Percentiles rank a stretch among this genome's conserved stretches.
These are phyloP conservation scores for Flaveria bidentis DNA, from an alignment of 129 eudicot genomes.

Conservation along the genomic window DNA sequence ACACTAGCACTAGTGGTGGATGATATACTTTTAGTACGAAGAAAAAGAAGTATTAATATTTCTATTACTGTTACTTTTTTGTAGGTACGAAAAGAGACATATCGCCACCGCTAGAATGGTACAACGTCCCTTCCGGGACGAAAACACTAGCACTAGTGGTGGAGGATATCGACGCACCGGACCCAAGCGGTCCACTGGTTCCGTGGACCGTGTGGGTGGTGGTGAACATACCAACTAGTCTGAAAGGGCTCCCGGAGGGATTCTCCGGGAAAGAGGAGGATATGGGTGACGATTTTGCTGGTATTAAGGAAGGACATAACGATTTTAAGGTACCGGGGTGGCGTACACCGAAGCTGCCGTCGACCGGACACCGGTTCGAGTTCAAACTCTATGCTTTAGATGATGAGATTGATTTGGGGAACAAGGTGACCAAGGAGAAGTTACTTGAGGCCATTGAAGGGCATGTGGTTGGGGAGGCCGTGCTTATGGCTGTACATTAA, in stretches of 20 bases:
- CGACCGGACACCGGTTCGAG: slow-evolving; percentile 73
- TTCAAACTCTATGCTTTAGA: slow-evolving; percentile 83
- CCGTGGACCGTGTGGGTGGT: slow-evolving; percentile 85
- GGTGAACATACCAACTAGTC: slow-evolving; percentile 59
- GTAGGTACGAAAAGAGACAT: slow-evolving; percentile 49
- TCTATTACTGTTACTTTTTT: no score
- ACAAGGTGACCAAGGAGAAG: slow-evolving; percentile 81
- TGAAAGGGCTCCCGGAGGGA: slow-evolving; percentile 83
- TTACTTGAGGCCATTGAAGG: slow-evolving; percentile 68
- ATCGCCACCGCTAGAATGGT: slow-evolving; percentile 91
- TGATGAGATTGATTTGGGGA: slow-evolving; percentile 63
- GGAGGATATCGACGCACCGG: slow-evolving; percentile 79
- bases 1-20: no score
- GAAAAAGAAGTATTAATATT: no score
- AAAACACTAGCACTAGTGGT: slow-evolving; percentile 74
- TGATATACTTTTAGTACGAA: no score
- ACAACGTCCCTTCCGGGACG: slow-evolving; percentile 66
- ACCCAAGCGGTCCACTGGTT: slow-evolving; percentile 56
- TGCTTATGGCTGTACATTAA: slow-evolving; percentile 42
- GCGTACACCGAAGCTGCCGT: slow-evolving; percentile 58
- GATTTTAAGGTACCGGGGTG: slow-evolving; percentile 78
- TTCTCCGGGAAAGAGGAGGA: slow-evolving; percentile 68
- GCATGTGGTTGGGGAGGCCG: slow-evolving; percentile 76
- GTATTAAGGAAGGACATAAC: slow-evolving; percentile 68
- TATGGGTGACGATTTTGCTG: slow-evolving; percentile 47